Base-by-base conservation (phyloP, 306 rosid species). In the Calophaca sinica region DNA sequence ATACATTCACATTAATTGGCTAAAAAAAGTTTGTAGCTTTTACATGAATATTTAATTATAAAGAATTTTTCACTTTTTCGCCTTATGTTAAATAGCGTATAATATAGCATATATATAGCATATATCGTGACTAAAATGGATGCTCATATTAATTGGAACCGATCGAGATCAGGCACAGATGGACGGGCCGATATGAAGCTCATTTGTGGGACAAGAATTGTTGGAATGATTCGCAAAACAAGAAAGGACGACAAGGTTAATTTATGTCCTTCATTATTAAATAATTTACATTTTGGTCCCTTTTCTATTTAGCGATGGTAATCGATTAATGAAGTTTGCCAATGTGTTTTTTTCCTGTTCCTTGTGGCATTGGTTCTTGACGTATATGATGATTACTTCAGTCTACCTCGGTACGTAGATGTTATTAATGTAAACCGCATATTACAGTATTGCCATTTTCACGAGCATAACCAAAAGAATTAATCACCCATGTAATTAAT, bases 231-330 rank as follows among this genome's bases (percentile, higher is more conserved):
- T 90, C 96, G 0, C 96, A 91, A 79, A 93, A 83, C 79, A 93
- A 93, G 90, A 93, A 93, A 84, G 98, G 98, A 84, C 78, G 97
- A 85, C 98, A 93, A 87, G 97, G 98, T 79, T n/a, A n/a, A n/a
- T n/a, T 61, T 64, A 52, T 39, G 15, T 9, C 20, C 79, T 33
- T 51, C 9, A 20, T 39, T 10, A 29, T 2, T 49, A 45, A 29
- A 1, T 32, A 45, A 26, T 5, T 7, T 0, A 9, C 28, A 52
- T 76, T 28, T 45, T 57, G 7, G 11, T 3, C 3, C 39, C 12
- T 52, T 75, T 38, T 1, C 7, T 50, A 39, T 33, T 62, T 33
- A 32, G 36, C 12, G 3, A 50, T 32, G 5, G 11, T 3, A 6
- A 4, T 45, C 2, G 39, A 5, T 20, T 38, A 14, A 42, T 39